These are phyloP conservation scores for Atkinsonella texensis DNA, from an alignment of 2,329 filamentous ascomycete species.

Conservation along the genomic window DNA sequence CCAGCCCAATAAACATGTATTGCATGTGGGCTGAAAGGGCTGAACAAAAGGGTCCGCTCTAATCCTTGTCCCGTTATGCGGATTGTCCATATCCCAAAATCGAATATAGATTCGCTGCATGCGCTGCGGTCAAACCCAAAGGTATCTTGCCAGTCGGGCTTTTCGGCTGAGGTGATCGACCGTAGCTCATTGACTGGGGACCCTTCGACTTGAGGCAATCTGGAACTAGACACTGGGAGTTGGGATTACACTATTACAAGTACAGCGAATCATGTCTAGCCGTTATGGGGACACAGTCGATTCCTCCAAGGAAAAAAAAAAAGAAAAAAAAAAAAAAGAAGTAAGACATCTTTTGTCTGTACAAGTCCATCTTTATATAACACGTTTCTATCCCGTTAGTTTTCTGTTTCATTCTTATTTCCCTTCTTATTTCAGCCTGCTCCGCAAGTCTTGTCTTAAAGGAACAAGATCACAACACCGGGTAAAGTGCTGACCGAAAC, in stretches of 20 bases:
- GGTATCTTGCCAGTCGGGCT: background rate
- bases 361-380: background rate
- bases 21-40: background rate
- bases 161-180: background rate
- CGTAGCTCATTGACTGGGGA: background rate
- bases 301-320: background rate
- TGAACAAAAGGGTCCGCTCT: background rate
- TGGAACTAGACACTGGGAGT: background rate
- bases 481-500: background rate
- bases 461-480: background rate
- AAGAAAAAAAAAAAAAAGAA: background rate
- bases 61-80: background rate
- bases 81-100: background rate
- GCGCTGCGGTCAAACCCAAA: too few species aligned
- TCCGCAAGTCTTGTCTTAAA: background rate
- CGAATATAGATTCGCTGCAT: background rate
- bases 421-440: background rate
- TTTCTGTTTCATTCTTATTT: background rate
- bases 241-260: background rate
- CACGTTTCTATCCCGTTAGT: background rate
- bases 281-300: background rate
- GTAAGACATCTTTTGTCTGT: background rate
- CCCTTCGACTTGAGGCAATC: background rate
- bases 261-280: background rate
- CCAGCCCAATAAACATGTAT: background rate